Conservation (phyloP, 306 rosid genomes). For the Abrus precatorius region DNA sequence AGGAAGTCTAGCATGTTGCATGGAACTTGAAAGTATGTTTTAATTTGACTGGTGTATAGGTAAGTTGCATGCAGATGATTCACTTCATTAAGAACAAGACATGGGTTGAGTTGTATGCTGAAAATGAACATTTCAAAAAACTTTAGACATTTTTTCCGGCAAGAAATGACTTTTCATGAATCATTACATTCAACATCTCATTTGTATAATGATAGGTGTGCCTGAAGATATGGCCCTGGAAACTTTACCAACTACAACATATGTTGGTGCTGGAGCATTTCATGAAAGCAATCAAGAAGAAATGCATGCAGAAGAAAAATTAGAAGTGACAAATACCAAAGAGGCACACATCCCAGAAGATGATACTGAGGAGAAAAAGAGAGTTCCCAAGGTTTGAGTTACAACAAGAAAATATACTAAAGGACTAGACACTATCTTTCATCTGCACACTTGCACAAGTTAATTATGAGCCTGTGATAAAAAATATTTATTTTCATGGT, state of each 20-base stretch:
- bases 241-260: not conserved
- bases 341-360: not conserved
- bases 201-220: not conserved
- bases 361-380: not conserved
- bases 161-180: no score
- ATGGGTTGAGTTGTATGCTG: no score
- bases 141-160: no score
- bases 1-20: no score
- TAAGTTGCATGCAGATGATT: no score
- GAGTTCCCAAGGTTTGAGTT: constrained; percentile 44
- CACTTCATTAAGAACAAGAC: no score
- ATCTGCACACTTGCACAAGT: not conserved
- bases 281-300: constrained; percentile 1
- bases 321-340: not conserved
- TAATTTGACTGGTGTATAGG: no score
- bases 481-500: not conserved
- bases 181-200: not conserved
- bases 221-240: not conserved
- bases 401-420: not conserved
- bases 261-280: not conserved
- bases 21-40: no score
- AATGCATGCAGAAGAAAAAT: not conserved
- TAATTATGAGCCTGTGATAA: not conserved
- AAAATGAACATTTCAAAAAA: no score
- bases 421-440: not conserved